Base-by-base conservation (phyloP, 805 yeast species). In the Lachancea fermentati region DNA sequence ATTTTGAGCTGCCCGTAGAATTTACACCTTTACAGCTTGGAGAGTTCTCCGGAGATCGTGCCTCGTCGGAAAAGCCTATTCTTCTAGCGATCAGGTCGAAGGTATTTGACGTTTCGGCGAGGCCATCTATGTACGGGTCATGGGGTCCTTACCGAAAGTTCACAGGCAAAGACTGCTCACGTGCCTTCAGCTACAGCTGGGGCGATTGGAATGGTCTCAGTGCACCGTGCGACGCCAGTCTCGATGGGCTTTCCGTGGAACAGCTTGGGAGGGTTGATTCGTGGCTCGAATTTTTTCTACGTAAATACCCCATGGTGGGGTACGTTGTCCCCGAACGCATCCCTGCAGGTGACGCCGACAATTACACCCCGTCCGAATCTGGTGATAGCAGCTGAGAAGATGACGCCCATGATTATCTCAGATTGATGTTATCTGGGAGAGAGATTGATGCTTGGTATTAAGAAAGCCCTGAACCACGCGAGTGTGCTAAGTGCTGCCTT, bases 121-220 rank as follows among this genome's bases (percentile, higher is more conserved):
- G 53, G 5, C 32, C 48, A 4, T 32, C 44, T 5, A 44, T 52
- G 37, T 54, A 54, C 30, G 58, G 58, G 9, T 47, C 46, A 28
- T 48, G 54, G 48, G 58, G 58, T 8, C 43, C 57, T 2, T 54
- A 54, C 32, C 41, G 36, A 28, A 51, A 49, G 28, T 52, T 52
- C 35, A 45, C 52, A 11, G 58, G 57, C 14, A 43, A 45, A 5
- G 58, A 54, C 35, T 54, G 58, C 36, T 50, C 57, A 5, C 51
- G 46, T 16, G 28, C 44, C 5, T 48, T 54, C 36, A 41, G 48
- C 15, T 47, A 42, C 39, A 39, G 49, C 2, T 39, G 43, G 19
- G 52, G 53, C 50, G 55, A 52, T 31, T 13, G 47, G 24, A 40
- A 46, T 4, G 51, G 48, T 8, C 39, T 50, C 12, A 39, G 44